Percentiles rank a stretch among this genome's conserved stretches.
These are phyloP conservation scores for Didymella pinodella DNA, from an alignment of 2,329 filamentous ascomycete genomes.

Conservation along the genomic window DNA sequence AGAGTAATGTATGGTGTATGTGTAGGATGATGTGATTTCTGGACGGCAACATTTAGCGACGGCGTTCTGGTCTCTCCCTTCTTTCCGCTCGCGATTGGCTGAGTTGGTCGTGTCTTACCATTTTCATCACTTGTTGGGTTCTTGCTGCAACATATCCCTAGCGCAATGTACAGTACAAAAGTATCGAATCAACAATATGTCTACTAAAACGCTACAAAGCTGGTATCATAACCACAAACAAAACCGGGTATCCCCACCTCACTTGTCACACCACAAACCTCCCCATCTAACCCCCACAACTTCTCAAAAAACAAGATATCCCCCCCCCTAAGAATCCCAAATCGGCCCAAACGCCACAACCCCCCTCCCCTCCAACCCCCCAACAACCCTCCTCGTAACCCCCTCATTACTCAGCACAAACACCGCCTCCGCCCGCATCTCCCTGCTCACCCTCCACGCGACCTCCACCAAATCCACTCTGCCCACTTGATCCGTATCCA, in stretches of 20 bases:
- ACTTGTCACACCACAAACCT: background rate
- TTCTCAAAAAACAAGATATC: background rate
- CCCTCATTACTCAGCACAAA: conserved; percentile 76
- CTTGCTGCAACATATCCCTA: conserved; percentile 8
- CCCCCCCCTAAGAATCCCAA: conserved; percentile 64
- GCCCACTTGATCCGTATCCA: conserved; percentile 69
- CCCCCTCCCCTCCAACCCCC: conserved; percentile 70
- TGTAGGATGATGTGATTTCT: conserved; percentile 17
- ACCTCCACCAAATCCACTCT: conserved; percentile 68
- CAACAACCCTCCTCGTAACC: conserved; percentile 73
- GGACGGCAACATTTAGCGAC: conserved; percentile 40
- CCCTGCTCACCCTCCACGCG: conserved; percentile 59
- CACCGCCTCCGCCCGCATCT: conserved; percentile 69
- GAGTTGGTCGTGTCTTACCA: background rate
- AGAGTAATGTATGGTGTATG: background rate
- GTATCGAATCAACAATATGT: background rate
- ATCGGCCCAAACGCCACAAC: conserved; percentile 76
- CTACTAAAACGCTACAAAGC: background rate
- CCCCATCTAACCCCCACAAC: background rate
- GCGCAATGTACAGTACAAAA: conserved; percentile 13
- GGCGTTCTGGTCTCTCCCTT: conserved; percentile 33
- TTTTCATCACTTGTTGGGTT: background rate
- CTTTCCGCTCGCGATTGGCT: conserved; percentile 16
- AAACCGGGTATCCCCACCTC: conserved; percentile 2
- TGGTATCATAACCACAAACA: conserved; percentile 18